Evolutionary conservation across 805 yeast species (phyloP), one percentile per base, ranked within the genome.

Genomic region (Schwanniomyces vanrijiae): DNA sequence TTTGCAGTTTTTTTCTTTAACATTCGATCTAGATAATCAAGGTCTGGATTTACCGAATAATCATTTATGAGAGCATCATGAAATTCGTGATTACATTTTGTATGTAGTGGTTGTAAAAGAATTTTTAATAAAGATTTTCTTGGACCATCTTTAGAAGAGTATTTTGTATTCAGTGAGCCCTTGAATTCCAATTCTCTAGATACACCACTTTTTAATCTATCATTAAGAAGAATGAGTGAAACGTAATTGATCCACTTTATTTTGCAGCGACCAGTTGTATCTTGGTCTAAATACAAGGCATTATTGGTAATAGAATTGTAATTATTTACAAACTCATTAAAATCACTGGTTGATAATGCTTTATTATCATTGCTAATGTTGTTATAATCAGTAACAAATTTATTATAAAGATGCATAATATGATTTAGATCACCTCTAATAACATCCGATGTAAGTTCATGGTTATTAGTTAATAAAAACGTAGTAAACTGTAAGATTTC

Each of bases 1-100:
- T 68, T 66, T 1, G 83, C 71, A 1, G 77, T 65, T 14, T 69
- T 64, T 34, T 61, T 61, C n/a, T 55, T 47, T n/a, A 71, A 59
- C 43, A 51, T 60, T 19, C 61, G 62, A 13, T 52, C 45, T 28
- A 52, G 39, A 16, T 16, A 33, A 16, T 14, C 29, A 28, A 42
- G 42, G 24, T 38, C 45, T 4, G 40, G 37, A 24, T 43, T 49
- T 8, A 40, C 26, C 5, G 39, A 44, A 21, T 14, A 24, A 29
- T 38, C 47, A 16, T 37, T n/a, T n/a, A 44, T 33, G 11, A 44
- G 18, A 29, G 41, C 51, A 29, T 37, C 28, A 39, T 47, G 28
- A 25, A 45, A 39, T 14, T 33, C 40, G 3, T 38, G 40, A 4
- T 45, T 40, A 24, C 46, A 37, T 9, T 39, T 29, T 6, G 52